Base-by-base conservation (phyloP, 805 yeast genomes). In the Saccharomycopsis sp. region DNA sequence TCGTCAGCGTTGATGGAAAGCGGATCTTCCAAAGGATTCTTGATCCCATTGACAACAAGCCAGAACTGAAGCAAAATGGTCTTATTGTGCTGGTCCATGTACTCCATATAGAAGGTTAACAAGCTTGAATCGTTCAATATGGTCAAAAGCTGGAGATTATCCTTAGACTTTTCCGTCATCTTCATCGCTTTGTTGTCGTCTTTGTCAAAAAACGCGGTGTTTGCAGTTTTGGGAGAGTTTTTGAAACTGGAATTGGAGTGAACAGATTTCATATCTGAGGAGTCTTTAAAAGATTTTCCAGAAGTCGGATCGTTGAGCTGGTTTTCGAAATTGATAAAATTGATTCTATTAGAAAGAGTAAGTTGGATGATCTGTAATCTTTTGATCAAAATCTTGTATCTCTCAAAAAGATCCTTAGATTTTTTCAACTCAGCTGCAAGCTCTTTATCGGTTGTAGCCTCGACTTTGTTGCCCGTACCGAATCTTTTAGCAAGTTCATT, bases 1-100 rank as follows among this genome's bases (percentile, higher is more conserved):
- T 60, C 63, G 24, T 60, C 61, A 9, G 59, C 29, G 23, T 53
- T 55, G n/a, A 60, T 56, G 40, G 57, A 40, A 24, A 46, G 41
- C 34, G 59, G 52, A 23, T 57, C 87, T 61, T 84, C 89, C 16
- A 91, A 68, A 0, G 97, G 96, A 53, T 87, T 87, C 64, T 83
- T 81, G 44, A 89, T 77, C 0, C 79, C 75, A 60, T 89, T 87
- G 1, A 89, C 85, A 1, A 80, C 77, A 2, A 79, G 67, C 89
- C 91, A 87, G 60, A 82, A 83, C 50, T 83, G 84, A 2, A 89
- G 65, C 29, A 83, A 66, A 0, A 70, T 70, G 1, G 76, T 69
- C 52, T 81, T 68, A 2, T 73, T 68, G 18, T 82, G 65, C 53
- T 75, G 77, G 34, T 79, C 82, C 85, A 83, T 80, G 62, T 77